phyloP scores from a whole-genome alignment of 1,284 basidiomycete genomes.

The Apiotrichum akiyoshidainum region DNA sequence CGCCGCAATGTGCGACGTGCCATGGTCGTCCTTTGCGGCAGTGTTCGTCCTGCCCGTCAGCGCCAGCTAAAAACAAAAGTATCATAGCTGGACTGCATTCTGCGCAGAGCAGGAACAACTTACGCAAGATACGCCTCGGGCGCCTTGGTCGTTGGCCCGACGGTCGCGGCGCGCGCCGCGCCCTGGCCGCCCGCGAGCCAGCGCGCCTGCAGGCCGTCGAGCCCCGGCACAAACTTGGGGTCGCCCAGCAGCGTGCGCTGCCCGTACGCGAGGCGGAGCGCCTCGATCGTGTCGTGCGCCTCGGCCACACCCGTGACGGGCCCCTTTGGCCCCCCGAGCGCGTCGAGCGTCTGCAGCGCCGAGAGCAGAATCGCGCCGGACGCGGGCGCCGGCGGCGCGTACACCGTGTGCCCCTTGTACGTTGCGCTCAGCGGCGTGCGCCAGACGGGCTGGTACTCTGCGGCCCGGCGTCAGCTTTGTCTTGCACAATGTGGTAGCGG shows the following conservation, averaged over 20 bases:
- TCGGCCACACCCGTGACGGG: neutral
- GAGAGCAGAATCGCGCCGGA: constrained; percentile 40
- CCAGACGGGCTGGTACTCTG: constrained; percentile 29
- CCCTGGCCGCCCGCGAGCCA: constrained; percentile 21
- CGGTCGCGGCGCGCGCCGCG: neutral
- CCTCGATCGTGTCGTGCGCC: constrained; percentile 35
- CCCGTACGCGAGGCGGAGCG: constrained; percentile 40
- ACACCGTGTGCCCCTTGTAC: constrained; percentile 34
- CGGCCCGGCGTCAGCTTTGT: neutral
- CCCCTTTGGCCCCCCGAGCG: constrained; percentile 11
- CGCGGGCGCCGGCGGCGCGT: constrained; percentile 40
- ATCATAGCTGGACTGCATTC: no score
- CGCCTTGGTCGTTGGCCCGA: constrained; percentile 1
- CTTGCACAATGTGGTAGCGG: neutral
- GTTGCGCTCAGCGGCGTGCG: constrained; percentile 25
- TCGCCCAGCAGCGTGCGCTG: constrained; percentile 41
- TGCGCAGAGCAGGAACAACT: no score
- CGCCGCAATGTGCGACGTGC: constrained; percentile 45
- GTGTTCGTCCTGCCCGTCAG: neutral
- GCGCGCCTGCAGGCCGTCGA: constrained; percentile 24
- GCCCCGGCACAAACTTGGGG: constrained; percentile 34
- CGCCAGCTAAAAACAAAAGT: neutral
- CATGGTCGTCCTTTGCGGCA: constrained; percentile 13
- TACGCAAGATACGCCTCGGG: constrained; percentile 9
- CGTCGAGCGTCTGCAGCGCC: constrained; percentile 33